Conservation (phyloP, 306 rosid genomes). For the Sophora flavescens region DNA sequence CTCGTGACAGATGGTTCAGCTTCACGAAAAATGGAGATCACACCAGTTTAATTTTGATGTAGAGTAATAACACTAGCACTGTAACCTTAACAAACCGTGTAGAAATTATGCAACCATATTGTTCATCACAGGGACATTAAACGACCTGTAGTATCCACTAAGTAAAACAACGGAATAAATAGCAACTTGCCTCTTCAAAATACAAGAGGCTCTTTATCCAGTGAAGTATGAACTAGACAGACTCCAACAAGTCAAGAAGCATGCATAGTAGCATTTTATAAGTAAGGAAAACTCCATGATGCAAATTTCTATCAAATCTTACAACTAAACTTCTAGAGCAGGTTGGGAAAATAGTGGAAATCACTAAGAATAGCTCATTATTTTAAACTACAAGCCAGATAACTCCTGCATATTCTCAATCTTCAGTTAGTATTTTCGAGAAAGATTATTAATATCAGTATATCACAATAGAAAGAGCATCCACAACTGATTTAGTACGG, state of each 20-base stretch:
- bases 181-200: not conserved
- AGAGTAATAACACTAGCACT: not conserved
- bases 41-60: not conserved
- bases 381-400: not conserved
- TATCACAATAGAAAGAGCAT: not conserved
- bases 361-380: not conserved
- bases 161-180: not conserved
- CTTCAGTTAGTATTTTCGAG: not conserved
- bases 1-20: conserved; percentile 34
- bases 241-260: not conserved
- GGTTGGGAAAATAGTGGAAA: not conserved
- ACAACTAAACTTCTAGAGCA: conserved; percentile 8
- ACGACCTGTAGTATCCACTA: not conserved
- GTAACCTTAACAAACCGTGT: conserved; percentile 20
- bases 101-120: conserved; percentile 5
- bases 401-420: conserved; percentile 9
- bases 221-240: not conserved
- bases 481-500: not conserved
- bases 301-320: conserved; percentile 23
- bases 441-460: conserved; percentile 5
- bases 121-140: not conserved
- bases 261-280: not conserved
- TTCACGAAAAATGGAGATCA: not conserved
- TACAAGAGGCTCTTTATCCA: not conserved
- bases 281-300: not conserved